Percentiles rank a stretch among this genome's conserved stretches.
These are phyloP conservation scores for Russula earlei DNA, from an alignment of 768 basidiomycete genomes.

Conservation along the genomic window DNA sequence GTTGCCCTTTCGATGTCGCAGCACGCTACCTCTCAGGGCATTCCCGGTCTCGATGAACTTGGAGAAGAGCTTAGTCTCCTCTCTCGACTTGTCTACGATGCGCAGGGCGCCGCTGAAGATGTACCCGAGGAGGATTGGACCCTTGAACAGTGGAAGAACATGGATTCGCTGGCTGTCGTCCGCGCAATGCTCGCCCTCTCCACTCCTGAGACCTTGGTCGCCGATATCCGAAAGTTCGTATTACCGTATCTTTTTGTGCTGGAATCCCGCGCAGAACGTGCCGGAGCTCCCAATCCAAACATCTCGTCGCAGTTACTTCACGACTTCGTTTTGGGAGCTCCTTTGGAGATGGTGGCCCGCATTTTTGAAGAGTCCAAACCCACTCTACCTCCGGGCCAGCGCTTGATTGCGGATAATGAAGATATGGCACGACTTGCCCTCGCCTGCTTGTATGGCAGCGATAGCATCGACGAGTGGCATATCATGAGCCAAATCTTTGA, in stretches of 20 bases:
- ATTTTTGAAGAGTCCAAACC: conserved; percentile 91
- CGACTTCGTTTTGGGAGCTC: conserved; percentile 60
- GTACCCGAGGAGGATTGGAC: conserved; percentile 59
- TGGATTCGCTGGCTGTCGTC: conserved; percentile 58
- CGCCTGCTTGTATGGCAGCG: conserved; percentile 79
- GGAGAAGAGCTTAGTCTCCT: conserved; percentile 91
- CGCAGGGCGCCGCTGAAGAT: conserved; percentile 38
- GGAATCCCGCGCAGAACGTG: conserved; percentile 78
- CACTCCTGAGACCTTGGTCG: conserved; percentile 50
- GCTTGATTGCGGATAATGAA: conserved; percentile 73
- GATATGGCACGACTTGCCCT: conserved; percentile 82
- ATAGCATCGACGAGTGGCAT: conserved; percentile 61
- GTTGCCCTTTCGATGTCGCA: conserved; percentile 72
- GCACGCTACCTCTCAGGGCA: conserved; percentile 73
- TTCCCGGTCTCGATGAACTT: conserved; percentile 69
- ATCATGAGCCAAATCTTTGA: conserved; percentile 92
- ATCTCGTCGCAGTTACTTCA: conserved; percentile 59
- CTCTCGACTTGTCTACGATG: conserved; percentile 80
- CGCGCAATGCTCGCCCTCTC: conserved; percentile 70
- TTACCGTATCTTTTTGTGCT: conserved; percentile 91
- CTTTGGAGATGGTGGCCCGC: conserved; percentile 57
- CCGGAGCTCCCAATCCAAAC: conserved; percentile 56
- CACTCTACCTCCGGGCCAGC: conserved; percentile 57
- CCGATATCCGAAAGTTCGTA: conserved; percentile 67
- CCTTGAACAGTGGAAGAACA: conserved; percentile 58